phyloP scores from a whole-genome alignment of 805 yeast species.

The Hagleromyces aurorensis region DNA sequence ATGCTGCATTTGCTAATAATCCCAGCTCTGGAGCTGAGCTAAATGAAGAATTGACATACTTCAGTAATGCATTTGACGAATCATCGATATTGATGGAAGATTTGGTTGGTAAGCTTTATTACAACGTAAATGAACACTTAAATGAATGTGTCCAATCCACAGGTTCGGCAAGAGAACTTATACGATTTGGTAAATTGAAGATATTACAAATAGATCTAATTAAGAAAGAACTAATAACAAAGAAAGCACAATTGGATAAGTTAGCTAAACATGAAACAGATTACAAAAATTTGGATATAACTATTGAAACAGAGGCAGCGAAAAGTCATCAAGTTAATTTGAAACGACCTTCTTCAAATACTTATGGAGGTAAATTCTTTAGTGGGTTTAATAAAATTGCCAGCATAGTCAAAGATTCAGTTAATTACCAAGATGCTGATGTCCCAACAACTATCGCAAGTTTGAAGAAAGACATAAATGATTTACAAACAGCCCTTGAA shows the following conservation, averaged over 20 bases:
- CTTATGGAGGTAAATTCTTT: slow-evolving; percentile 23
- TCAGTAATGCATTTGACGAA: slow-evolving; percentile 25
- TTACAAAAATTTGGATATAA: slow-evolving; percentile 18
- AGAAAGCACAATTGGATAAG: slow-evolving; percentile 22
- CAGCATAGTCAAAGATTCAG: slow-evolving; percentile 27
- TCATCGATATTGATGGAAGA: slow-evolving; percentile 19
- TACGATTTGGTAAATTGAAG: slow-evolving; percentile 27
- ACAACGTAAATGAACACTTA: slow-evolving; percentile 28
- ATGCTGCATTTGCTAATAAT: slow-evolving; percentile 20
- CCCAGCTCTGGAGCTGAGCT: slow-evolving; percentile 21
- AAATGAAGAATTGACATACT: slow-evolving; percentile 21
- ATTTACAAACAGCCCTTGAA: slow-evolving; percentile 15
- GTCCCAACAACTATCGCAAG: slow-evolving; percentile 14
- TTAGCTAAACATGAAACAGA: slow-evolving; percentile 21
- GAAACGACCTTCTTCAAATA: slow-evolving; percentile 13
- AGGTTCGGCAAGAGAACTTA: slow-evolving; percentile 25
- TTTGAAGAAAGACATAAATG: slow-evolving; percentile 20
- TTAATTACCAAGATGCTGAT: slow-evolving; percentile 27
- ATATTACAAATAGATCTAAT: slow-evolving; percentile 25
- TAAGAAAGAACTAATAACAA: slow-evolving; percentile 16
- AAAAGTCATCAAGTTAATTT: slow-evolving; percentile 17
- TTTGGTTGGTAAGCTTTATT: slow-evolving; percentile 25
- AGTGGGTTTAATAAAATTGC: slow-evolving; percentile 27
- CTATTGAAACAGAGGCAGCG: slow-evolving; percentile 17
- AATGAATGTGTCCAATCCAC: slow-evolving; percentile 28